Conservation (phyloP, 2,329 filamentous ascomycete genomes). For the Rutstroemia sydowiana region DNA sequence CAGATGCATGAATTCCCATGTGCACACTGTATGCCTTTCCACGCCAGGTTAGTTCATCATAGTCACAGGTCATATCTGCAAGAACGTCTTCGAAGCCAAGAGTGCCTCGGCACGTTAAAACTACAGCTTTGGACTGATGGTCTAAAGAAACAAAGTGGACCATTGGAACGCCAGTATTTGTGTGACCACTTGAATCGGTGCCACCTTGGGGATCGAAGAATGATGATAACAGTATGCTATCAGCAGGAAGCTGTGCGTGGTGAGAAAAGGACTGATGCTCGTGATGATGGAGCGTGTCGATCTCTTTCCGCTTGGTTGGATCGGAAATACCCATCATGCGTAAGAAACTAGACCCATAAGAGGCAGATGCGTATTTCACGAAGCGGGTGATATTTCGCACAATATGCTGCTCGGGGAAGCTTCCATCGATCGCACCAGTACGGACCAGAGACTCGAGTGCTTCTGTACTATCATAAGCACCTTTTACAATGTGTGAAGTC, state of each 20-base stretch:
- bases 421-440: constrained; percentile 48
- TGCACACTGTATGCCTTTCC: constrained; percentile 47
- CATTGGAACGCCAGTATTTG: constrained; percentile 44
- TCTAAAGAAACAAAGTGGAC: constrained; percentile 51
- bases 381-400: constrained; percentile 57
- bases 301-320: constrained; percentile 34
- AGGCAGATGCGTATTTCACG: constrained; percentile 59
- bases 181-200: constrained; percentile 42
- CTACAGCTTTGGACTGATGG: constrained; percentile 48
- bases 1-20: constrained; percentile 49
- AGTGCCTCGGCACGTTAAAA: constrained; percentile 47
- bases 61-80: constrained; percentile 51
- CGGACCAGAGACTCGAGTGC: constrained; percentile 24
- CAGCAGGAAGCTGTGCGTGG: constrained; percentile 51
- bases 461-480: constrained; percentile 23
- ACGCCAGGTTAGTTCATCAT: constrained; percentile 41
- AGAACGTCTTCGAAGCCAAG: constrained; percentile 50
- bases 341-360: constrained; percentile 57
- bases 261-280: constrained; percentile 58
- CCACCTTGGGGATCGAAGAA: constrained; percentile 48
- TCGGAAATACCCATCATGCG: constrained; percentile 55
- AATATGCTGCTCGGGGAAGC: constrained; percentile 53
- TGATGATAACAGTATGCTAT: constrained; percentile 50
- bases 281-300: constrained; percentile 37
- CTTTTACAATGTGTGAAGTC: constrained; percentile 27